Evolutionary conservation across 176 grass and related monocot species (phyloP), one percentile per base, ranked within the genome.

Genomic region (Luzula sylvatica): DNA sequence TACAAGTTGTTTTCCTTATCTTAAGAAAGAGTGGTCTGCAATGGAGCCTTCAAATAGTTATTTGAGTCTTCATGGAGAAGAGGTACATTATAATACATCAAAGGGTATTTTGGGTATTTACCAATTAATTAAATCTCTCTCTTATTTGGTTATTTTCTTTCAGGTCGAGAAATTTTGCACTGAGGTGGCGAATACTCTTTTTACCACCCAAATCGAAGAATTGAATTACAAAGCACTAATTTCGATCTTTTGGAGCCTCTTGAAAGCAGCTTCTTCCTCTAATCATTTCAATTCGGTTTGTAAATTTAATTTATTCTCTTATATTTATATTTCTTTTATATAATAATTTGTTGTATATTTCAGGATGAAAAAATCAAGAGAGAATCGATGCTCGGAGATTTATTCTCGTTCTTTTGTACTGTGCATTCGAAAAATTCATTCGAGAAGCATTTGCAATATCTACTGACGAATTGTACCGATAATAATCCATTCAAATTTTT

Each of bases 221-320:
- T 73, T 88, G 29, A 88, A 95, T 83, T 46, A 47, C 53, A 79
- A 67, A 73, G 54, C 81, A 58, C 29, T 95, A 57, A 57, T 79
- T 56, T 88, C 73, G 60, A 79, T 88, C 72, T 95, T 88, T 66
- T 88, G 90, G 84, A 76, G 52, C 43, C 15, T 95, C 15, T 69
- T 95, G 49, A 86, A 68, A 68, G 66, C 75, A 40, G 72, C 61
- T 22, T 62, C 61, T 32, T 79, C 48, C 59, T 56, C 57, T 78
- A 76, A 69, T 16, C 53, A 68, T 39, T 56, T 65, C 66, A 50
- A 55, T 12, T 14, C 72, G 77, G 90, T 95, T 30, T 68, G 62
- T 73, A 65, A 46, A 49, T 78, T 52, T 73, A 77, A 66, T 38
- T 27, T 72, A 65, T 55, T 26, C 8, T 46, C 17, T 62, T 12